Conservation (phyloP, 2,329 filamentous ascomycete species). For the Exophiala calicioides region DNA sequence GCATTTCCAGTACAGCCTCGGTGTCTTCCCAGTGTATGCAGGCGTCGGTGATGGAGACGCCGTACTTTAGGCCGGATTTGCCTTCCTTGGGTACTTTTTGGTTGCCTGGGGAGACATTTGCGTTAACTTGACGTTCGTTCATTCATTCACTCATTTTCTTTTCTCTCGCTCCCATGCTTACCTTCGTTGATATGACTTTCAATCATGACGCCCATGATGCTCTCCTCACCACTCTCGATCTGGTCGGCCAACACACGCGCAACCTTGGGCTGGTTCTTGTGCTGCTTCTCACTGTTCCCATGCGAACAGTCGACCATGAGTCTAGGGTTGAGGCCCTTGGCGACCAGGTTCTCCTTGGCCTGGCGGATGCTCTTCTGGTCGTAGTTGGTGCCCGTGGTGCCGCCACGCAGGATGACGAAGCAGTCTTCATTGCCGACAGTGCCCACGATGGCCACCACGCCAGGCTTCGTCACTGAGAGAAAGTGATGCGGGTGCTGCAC, state of each 20-base stretch:
- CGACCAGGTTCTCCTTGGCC: conserved; percentile 73
- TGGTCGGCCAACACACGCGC: conserved; percentile 80
- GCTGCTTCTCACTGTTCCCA: conserved; percentile 96
- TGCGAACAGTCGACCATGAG: conserved; percentile 99
- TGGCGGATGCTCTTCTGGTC: conserved; percentile 79
- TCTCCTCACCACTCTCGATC: conserved; percentile 80
- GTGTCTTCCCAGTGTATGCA: conserved; percentile 96
- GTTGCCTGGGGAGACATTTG: conserved; percentile 32
- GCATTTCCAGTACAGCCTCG: conserved; percentile 70
- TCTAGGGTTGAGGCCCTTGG: conserved; percentile 82
- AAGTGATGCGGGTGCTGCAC: conserved; percentile 74
- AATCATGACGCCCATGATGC: conserved; percentile 96
- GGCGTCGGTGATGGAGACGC: conserved; percentile 38
- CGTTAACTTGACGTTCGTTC: no score
- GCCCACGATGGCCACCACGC: conserved; percentile 85
- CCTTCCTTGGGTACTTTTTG: conserved; percentile 37
- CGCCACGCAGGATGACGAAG: conserved; percentile 92
- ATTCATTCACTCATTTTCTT: no score
- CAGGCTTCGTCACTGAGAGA: conserved; percentile 97
- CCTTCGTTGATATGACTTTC: conserved; percentile 95
- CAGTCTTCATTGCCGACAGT: conserved; percentile 95
- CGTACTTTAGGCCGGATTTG: conserved; percentile 36
- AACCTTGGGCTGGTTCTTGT: conserved; percentile 95
- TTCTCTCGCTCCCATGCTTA: no score
- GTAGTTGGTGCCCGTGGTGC: conserved; percentile 89